These are phyloP conservation scores for Pythium apleroticum DNA, from an alignment of 352 stramenopile species.

Conservation along the genomic window DNA sequence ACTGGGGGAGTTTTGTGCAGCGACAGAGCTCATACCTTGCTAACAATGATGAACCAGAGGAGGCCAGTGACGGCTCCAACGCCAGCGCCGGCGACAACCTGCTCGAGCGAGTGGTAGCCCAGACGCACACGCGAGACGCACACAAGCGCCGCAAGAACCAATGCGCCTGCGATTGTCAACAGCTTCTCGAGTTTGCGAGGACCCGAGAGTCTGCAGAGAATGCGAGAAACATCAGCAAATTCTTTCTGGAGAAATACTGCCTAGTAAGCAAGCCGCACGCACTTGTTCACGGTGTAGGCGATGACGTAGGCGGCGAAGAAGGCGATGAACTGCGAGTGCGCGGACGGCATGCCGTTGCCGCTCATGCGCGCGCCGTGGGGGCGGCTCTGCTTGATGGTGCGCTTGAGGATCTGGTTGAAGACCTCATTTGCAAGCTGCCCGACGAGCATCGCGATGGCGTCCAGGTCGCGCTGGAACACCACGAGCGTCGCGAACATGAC, in stretches of 20 bases:
- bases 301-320: conserved; percentile 79
- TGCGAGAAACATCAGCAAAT: background rate
- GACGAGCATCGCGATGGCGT: conserved; percentile 66
- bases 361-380: conserved; percentile 63
- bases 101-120: conserved; percentile 76
- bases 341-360: conserved; percentile 75
- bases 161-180: conserved; percentile 51
- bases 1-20: too few species aligned
- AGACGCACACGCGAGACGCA: conserved; percentile 76
- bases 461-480: conserved; percentile 75
- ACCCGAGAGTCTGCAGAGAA: conserved; percentile 31
- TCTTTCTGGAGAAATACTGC: too few species aligned
- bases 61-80: conserved; percentile 48
- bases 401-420: conserved; percentile 81
- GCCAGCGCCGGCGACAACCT: conserved; percentile 56
- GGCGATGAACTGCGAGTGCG: conserved; percentile 77
- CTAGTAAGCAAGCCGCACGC: background rate
- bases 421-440: conserved; percentile 77
- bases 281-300: conserved; percentile 71
- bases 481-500: conserved; percentile 83
- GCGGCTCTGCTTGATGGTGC: conserved; percentile 64
- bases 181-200: conserved; percentile 58
- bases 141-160: conserved; percentile 51
- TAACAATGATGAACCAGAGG: conserved; percentile 51
- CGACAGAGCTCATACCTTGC: conserved; percentile 22